phyloP scores from a whole-genome alignment of 2,329 filamentous ascomycete genomes.

The Colletotrichum tropicicola region DNA sequence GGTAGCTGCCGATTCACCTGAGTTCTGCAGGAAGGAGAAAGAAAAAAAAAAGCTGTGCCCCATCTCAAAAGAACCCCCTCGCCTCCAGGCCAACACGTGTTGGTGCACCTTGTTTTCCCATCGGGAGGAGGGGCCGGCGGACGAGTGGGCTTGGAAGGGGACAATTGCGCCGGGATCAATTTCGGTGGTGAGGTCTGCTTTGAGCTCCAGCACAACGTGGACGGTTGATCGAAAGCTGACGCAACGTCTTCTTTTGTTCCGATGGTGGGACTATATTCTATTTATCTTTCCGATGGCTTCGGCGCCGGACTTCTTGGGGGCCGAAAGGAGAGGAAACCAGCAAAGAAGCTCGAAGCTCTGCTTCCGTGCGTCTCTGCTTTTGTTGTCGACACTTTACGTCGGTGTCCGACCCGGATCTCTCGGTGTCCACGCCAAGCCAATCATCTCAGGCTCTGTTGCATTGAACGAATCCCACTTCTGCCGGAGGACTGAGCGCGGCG shows the following conservation, averaged over 20 bases:
- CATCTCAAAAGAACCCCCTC: background rate
- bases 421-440: slow-evolving; percentile 10
- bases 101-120: background rate
- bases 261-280: slow-evolving; percentile 11
- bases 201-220: slow-evolving; percentile 5
- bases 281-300: background rate
- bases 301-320: background rate
- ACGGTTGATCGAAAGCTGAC: background rate
- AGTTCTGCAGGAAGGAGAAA: slow-evolving; percentile 1
- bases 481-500: background rate
- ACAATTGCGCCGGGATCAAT: slow-evolving; percentile 12
- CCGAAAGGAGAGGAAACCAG: background rate
- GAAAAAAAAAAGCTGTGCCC: background rate
- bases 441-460: background rate
- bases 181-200: slow-evolving; percentile 5
- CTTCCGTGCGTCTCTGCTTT: too few species aligned
- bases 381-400: too few species aligned
- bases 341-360: slow-evolving; percentile 1
- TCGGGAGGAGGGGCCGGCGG: slow-evolving; percentile 14
- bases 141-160: background rate
- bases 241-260: slow-evolving; percentile 7
- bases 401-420: background rate
- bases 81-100: slow-evolving; percentile 11
- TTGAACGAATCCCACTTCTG: slow-evolving; percentile 13
- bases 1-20: slow-evolving; percentile 11